Evolutionary conservation across 2,329 filamentous ascomycete species (phyloP), one percentile per base, ranked within the genome.

Genomic region (Xylariomycetidae sp.): DNA sequence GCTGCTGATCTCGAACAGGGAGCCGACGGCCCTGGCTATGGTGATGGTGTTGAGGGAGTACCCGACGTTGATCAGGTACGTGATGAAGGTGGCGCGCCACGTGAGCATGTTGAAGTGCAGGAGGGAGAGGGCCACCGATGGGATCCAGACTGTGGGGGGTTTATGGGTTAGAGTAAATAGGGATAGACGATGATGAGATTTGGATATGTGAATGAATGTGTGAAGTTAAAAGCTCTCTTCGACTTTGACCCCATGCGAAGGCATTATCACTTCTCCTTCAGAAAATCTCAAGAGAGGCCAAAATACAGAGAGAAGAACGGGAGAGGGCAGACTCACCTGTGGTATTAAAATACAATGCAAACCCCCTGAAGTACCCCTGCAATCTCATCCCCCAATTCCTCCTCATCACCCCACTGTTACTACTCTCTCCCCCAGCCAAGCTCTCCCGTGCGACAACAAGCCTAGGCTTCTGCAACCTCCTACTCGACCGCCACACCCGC

Each of bases 91-190:
- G 2, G 67, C 66, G 1, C 66, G 60, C 45, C 75, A 77, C 1
- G 70, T 68, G 12, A 78, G 55, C 12, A 75, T 70, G 2, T 73
- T 77, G 20, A 77, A 57, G 46, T 76, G 72, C 11, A 76, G 61
- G 4, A 75, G 48, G 8, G 66, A 64, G 6, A 74, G 49, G 3
- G 71, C 61, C 10, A 74, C 53, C 0, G 72, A 76, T 1, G 72
- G 62, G 5, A 64, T 46, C 55, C 61, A 64, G 27, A 63, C 62
- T 2, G 49, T n/a, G n/a, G n/a, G n/a, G n/a, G n/a, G n/a, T n/a
- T n/a, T n/a, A n/a, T n/a, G n/a, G n/a, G n/a, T n/a, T n/a, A n/a
- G n/a, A n/a, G n/a, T n/a, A n/a, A n/a, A n/a, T n/a, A n/a, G n/a
- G n/a, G n/a, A n/a, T n/a, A n/a, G n/a, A n/a, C n/a, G n/a, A n/a